A percentile compares a stretch with the other conserved stretches of the same genome.
Evolutionary conservation across 2,329 filamentous ascomycete species (phyloP).

Genomic region (Pseudogymnoascus sp.): DNA sequence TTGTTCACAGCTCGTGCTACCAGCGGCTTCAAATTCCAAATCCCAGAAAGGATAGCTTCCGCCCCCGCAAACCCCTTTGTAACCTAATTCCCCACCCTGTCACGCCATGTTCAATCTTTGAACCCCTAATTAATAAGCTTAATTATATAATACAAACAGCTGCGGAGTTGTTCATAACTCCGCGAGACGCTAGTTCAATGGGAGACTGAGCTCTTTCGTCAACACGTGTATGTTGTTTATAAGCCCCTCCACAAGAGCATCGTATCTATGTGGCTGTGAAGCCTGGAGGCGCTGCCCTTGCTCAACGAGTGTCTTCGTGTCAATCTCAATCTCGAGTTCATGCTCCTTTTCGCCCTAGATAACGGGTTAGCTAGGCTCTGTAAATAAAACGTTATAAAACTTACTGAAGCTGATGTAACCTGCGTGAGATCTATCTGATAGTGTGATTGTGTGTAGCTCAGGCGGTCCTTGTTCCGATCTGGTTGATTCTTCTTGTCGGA

Average conservation of each 20-base stretch:
- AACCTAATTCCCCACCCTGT: neutral
- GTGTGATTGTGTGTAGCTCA: constrained; percentile 81
- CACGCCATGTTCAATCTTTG: neutral
- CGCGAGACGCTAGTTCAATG: neutral
- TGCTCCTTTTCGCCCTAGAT: constrained; percentile 52
- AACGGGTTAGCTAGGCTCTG: constrained; percentile 9
- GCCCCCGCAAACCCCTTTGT: neutral
- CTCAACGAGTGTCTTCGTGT: constrained; percentile 53
- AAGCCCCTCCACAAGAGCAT: constrained; percentile 62
- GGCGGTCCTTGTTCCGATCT: constrained; percentile 76
- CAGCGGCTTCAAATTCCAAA: neutral
- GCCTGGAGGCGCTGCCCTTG: constrained; percentile 52
- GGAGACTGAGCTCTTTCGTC: constrained; percentile 7
- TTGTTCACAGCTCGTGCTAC: neutral
- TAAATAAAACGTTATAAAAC: constrained; percentile 11
- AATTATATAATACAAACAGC: constrained; percentile 5
- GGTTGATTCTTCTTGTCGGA: constrained; percentile 28
- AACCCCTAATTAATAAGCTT: constrained; percentile 6
- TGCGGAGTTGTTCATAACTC: neutral
- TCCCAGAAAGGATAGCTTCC: neutral
- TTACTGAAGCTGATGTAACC: constrained; percentile 47
- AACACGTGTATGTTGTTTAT: constrained; percentile 54
- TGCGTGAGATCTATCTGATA: constrained; percentile 93
- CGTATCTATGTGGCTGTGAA: constrained; percentile 50
- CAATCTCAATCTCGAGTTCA: constrained; percentile 72